phyloP scores from a whole-genome alignment of 202 grass and related monocot genomes.

The Panicum hallii region DNA sequence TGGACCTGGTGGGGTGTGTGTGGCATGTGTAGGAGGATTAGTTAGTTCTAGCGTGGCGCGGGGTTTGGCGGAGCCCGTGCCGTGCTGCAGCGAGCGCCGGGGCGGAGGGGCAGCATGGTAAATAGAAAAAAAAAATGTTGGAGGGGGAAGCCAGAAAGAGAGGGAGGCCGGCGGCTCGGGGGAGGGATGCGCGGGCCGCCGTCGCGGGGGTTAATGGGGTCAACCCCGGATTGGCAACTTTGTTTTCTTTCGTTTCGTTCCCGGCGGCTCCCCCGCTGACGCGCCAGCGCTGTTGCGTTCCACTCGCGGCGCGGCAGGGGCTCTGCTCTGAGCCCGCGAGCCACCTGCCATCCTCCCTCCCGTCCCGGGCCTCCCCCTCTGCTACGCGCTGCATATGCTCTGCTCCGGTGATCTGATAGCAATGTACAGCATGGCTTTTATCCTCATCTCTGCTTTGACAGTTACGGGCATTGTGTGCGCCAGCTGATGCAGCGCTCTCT shows the following conservation, averaged over 20 bases:
- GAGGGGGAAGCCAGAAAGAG: background rate
- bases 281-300: conserved; percentile 16
- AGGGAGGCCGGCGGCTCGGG: background rate
- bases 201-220: conserved; percentile 65
- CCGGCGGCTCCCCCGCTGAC: background rate
- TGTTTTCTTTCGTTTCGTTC: conserved; percentile 32
- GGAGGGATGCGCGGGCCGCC: conserved; percentile 8
- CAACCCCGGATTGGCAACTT: conserved; percentile 61
- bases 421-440: background rate
- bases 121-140: background rate
- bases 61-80: background rate
- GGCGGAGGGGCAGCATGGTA: conserved; percentile 17
- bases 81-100: too few species aligned
- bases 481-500: background rate
- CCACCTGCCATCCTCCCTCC: background rate
- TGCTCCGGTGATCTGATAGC: background rate
- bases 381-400: background rate
- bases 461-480: conserved; percentile 11
- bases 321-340: conserved; percentile 5
- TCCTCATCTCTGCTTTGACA: conserved; percentile 15
- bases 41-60: background rate
- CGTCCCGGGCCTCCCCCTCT: background rate
- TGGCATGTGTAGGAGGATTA: conserved; percentile 34
- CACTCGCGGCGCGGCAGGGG: background rate
- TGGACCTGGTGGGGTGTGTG: background rate